phyloP scores from a whole-genome alignment of 345 rosid genomes.

The Sisymbrium irio region DNA sequence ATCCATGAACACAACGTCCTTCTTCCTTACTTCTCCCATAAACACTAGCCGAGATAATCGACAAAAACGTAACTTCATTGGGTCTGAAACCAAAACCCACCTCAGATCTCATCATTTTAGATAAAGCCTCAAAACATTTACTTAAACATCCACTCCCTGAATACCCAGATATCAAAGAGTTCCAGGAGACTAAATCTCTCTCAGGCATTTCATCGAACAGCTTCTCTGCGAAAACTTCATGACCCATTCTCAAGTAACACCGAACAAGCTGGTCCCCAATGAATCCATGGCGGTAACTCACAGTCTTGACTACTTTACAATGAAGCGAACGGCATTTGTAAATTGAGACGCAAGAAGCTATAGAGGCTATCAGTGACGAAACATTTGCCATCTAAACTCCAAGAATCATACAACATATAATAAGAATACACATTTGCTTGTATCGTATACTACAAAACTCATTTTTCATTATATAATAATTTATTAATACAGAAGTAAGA shows the following conservation, averaged over 20 bases:
- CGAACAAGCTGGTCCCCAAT: slow-evolving; percentile 62
- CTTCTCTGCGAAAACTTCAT: slow-evolving; percentile 38
- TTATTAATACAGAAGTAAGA: no score
- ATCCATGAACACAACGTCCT: slow-evolving; percentile 55
- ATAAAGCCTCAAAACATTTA: slow-evolving; percentile 38
- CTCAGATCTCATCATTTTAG: slow-evolving; percentile 50
- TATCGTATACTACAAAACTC: no score
- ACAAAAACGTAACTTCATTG: slow-evolving; percentile 50
- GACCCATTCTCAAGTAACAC: slow-evolving; percentile 39
- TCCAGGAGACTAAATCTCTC: slow-evolving; percentile 64
- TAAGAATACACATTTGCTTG: no score
- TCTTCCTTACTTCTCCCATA: slow-evolving; percentile 36
- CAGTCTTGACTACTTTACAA: slow-evolving; percentile 47
- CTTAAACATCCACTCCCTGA: slow-evolving; percentile 39
- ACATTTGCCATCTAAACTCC: slow-evolving; percentile 40
- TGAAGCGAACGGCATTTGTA: slow-evolving; percentile 41
- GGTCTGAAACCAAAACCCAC: slow-evolving; percentile 39
- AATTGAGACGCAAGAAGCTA: slow-evolving; percentile 44
- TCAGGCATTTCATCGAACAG: slow-evolving; percentile 68
- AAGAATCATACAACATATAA: slow-evolving; percentile 15
- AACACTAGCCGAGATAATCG: slow-evolving; percentile 57
- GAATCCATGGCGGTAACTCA: slow-evolving; percentile 58
- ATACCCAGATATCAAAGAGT: slow-evolving; percentile 57
- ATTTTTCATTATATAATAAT: no score
- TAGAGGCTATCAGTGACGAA: slow-evolving; percentile 42